Evolutionary conservation across 495 filamentous ascomycete genomes (phyloP), one percentile per base, ranked within the genome.

Genomic region (Thermothielavioides terrestris): DNA sequence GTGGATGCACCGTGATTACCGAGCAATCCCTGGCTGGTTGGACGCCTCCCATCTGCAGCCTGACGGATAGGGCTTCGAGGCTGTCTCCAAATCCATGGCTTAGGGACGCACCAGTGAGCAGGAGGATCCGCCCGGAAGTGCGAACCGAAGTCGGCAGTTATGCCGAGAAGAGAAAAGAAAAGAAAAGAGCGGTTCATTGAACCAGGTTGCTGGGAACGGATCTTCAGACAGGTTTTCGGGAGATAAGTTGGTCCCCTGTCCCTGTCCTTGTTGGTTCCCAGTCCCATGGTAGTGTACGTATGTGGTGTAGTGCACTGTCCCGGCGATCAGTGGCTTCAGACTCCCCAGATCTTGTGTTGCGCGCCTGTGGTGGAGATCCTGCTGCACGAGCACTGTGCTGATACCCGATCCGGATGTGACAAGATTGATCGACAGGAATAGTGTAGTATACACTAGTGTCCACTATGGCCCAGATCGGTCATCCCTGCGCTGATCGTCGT

Each of bases 301-400:
- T n/a, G n/a, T n/a, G n/a, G n/a, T n/a, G n/a, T n/a, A n/a, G n/a
- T n/a, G n/a, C n/a, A n/a, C n/a, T n/a, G n/a, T n/a, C 34, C 32
- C 8, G 32, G 43, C 31, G 31, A 46, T 46, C 32, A 27, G 34
- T 46, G 44, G 23, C 25, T 38, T 28, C 28, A 11, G 14, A 14
- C 37, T 26, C 37, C 20, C 46, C 27, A 49, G 37, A 49, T 49
- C 46, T 49, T 41, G 46, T 49, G 46, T 49, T 38, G 45, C 45
- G 39, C 22, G 22, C 34, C 43, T 46, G 45, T 17, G 22, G 34
- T 11, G 5, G 22, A 30, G 46, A 49, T 49, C 28, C 37, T 49
- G 46, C 38, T 14, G 37, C 15, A 22, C 25, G 34, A 30, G 20
- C 34, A 28, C 17, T 25, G 32, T n/a, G 25, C 4, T 37, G 25